These are phyloP conservation scores for Mycena vulgaris DNA, from an alignment of 768 basidiomycete genomes.

Conservation along the genomic window DNA sequence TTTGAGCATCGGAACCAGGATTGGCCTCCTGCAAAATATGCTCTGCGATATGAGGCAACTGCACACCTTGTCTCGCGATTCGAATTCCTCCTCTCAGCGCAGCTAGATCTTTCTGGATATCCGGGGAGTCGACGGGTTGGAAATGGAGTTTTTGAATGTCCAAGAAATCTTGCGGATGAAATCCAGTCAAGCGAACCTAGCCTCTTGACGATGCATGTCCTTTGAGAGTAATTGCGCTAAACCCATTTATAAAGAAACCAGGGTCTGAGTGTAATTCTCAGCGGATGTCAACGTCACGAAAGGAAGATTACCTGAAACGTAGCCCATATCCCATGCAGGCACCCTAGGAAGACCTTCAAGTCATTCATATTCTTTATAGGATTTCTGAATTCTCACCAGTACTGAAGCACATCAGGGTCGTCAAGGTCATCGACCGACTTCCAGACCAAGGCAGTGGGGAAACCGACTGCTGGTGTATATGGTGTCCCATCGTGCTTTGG, in stretches of 20 bases:
- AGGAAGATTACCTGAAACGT: slow-evolving; percentile 20
- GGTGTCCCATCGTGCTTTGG: slow-evolving; percentile 23
- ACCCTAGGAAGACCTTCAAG: slow-evolving; percentile 10
- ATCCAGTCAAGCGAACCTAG: slow-evolving; percentile 18
- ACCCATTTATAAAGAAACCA: slow-evolving; percentile 9
- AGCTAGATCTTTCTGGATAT: slow-evolving; percentile 14
- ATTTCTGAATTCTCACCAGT: slow-evolving; percentile 18
- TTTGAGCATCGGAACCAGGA: slow-evolving; percentile 19
- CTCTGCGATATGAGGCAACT: slow-evolving; percentile 19
- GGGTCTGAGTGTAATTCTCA: slow-evolving; percentile 17
- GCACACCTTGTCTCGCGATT: slow-evolving; percentile 20
- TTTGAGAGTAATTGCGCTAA: slow-evolving; percentile 24
- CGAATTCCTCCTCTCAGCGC: slow-evolving; percentile 24
- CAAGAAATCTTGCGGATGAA: slow-evolving; percentile 13
- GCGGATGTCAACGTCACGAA: slow-evolving; percentile 7
- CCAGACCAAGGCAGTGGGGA: slow-evolving; percentile 15
- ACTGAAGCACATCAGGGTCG: slow-evolving; percentile 23
- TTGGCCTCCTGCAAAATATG: slow-evolving; percentile 22
- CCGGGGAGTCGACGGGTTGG: slow-evolving; percentile 15
- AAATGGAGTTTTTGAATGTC: slow-evolving; percentile 19
- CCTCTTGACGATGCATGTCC: slow-evolving; percentile 19
- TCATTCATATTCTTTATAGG: slow-evolving; percentile 8
- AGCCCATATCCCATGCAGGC: slow-evolving; percentile 16
- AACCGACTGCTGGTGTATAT: slow-evolving; percentile 15
- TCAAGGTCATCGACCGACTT: slow-evolving; percentile 15